Percentiles rank a stretch among this genome's conserved stretches.
phyloP scores from a whole-genome alignment of 129 eudicot genomes.

The Sambucus nigra region DNA sequence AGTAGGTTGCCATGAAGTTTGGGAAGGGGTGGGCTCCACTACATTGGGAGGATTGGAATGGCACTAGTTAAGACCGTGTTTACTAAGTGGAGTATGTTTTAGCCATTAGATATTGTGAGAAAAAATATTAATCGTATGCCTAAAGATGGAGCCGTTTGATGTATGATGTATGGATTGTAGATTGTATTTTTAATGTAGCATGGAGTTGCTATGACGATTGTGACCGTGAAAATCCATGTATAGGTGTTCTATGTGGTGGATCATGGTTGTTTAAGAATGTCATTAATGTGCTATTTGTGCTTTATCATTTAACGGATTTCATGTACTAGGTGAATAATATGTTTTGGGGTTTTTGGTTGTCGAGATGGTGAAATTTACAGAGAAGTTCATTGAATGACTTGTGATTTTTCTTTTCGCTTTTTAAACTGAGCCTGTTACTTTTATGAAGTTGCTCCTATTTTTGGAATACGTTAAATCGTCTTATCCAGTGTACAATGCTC shows the following conservation, averaged over 20 bases:
- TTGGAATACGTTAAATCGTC: too few species aligned
- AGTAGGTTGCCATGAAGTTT: slow-evolving; percentile 68
- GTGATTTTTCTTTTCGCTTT: too few species aligned
- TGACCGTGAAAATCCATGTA: not conserved
- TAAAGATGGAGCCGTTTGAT: not conserved
- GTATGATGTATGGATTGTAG: not conserved
- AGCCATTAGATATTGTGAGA: not conserved
- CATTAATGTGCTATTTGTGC: not conserved
- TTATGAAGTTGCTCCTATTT: too few species aligned
- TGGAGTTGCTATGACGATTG: not conserved
- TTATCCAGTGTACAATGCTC: too few species aligned
- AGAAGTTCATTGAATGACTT: too few species aligned
- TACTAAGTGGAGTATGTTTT: not conserved
- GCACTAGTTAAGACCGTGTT: slow-evolving; percentile 27
- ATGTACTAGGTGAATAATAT: too few species aligned
- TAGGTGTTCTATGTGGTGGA: not conserved
- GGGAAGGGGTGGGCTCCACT: slow-evolving; percentile 92
- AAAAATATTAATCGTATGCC: not conserved
- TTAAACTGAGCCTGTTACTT: too few species aligned
- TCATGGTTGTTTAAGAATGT: not conserved
- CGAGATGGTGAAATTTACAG: too few species aligned
- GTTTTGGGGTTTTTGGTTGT: too few species aligned
- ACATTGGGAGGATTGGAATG: slow-evolving; percentile 88
- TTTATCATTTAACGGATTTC: not conserved
- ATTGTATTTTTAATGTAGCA: not conserved